Conservation (phyloP, 2,329 filamentous ascomycete genomes). For the Domatiomyces catenatus region DNA sequence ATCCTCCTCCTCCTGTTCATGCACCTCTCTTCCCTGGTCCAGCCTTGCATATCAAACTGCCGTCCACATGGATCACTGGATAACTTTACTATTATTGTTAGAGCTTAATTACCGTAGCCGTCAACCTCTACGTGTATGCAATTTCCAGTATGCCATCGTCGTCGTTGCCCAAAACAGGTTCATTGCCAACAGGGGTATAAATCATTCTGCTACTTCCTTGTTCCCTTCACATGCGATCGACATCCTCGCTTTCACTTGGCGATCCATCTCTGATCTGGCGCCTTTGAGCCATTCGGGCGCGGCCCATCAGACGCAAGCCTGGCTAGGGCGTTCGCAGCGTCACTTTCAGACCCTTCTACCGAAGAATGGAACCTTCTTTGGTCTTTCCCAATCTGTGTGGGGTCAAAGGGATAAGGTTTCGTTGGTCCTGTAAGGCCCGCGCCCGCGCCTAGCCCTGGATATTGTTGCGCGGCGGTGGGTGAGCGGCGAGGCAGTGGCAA, state of each 20-base stretch:
- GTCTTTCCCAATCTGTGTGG: not conserved
- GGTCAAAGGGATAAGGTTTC: not conserved
- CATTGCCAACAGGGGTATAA: not conserved
- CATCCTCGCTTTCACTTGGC: not conserved
- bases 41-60: too few relatives aligned
- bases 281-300: constrained; percentile 3
- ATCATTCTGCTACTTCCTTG: not conserved
- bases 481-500: constrained; percentile 9
- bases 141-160: not conserved
- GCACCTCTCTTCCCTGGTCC: too few relatives aligned
- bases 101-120: not conserved
- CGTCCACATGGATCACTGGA: too few relatives aligned
- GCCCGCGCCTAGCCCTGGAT: not conserved
- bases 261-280: constrained; percentile 1
- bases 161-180: not conserved
- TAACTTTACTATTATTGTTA: not conserved
- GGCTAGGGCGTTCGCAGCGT: constrained; percentile 14
- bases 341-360: constrained; percentile 12
- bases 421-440: not conserved
- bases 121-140: not conserved
- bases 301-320: constrained; percentile 10
- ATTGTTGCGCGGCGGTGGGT: not conserved
- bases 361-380: constrained; percentile 3
- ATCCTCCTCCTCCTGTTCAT: too few relatives aligned
- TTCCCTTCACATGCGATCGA: not conserved